phyloP scores from a whole-genome alignment of 805 yeast genomes.

The Kodamaea kakaduensis region DNA sequence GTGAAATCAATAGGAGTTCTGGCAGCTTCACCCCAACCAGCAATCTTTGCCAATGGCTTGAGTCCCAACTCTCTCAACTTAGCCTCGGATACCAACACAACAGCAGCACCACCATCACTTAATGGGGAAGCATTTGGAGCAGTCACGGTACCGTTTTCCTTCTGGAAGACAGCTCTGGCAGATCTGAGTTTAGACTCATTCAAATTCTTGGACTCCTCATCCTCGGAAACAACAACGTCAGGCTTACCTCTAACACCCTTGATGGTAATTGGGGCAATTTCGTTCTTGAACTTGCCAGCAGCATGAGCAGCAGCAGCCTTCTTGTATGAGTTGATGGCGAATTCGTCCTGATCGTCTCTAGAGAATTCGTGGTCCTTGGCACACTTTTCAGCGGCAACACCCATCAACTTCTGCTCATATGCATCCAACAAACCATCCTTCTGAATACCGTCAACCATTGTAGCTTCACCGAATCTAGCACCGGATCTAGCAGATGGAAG shows the following conservation, averaged over 20 bases:
- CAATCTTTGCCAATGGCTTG: slow-evolving; percentile 83
- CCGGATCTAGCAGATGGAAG: slow-evolving; percentile 82
- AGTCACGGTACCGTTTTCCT: slow-evolving; percentile 92
- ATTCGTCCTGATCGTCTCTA: slow-evolving; percentile 86
- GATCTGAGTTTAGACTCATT: slow-evolving; percentile 70
- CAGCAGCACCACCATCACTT: slow-evolving; percentile 98
- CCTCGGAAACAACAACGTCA: slow-evolving; percentile 62
- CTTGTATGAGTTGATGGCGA: slow-evolving; percentile 78
- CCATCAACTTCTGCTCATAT: slow-evolving; percentile 86
- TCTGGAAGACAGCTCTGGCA: slow-evolving; percentile 93
- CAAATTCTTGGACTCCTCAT: slow-evolving; percentile 80
- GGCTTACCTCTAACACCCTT: slow-evolving; percentile 90
- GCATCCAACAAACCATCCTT: slow-evolving; percentile 94
- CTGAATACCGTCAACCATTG: slow-evolving; percentile 81
- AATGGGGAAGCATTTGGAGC: slow-evolving; percentile 96
- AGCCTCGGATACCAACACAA: slow-evolving; percentile 77
- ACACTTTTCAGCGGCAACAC: slow-evolving; percentile 95
- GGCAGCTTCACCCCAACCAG: slow-evolving; percentile 98
- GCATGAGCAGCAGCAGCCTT: slow-evolving; percentile 80
- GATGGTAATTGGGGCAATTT: slow-evolving; percentile 83
- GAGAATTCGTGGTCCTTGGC: slow-evolving; percentile 74
- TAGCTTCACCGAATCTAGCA: slow-evolving; percentile 80
- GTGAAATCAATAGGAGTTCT: slow-evolving; percentile 94
- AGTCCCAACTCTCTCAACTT: slow-evolving; percentile 82
- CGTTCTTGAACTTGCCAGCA: slow-evolving; percentile 75